Base-by-base conservation (phyloP, 805 yeast species). In the Spathaspora hagerdaliae region DNA sequence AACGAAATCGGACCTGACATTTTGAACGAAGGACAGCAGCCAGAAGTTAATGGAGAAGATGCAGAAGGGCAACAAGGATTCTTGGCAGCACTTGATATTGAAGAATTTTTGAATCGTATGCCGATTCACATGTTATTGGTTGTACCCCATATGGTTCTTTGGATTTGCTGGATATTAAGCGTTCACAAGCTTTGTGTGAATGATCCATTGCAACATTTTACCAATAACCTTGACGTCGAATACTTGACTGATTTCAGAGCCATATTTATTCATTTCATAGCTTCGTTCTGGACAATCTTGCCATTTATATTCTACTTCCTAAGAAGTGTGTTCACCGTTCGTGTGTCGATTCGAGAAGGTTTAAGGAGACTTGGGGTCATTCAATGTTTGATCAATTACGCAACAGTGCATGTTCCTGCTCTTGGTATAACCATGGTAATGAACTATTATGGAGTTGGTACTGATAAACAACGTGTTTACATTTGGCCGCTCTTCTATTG, bases 121-220 rank as follows among this genome's bases (percentile, higher is more conserved):
- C 51, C 51, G 6, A 31, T 27, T 7, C 19, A 36, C 8, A 24
- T 42, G 7, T 5, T 36, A n/a, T 9, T 45, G 12, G 27, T 14
- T n/a, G 13, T 36, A n/a, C 19, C 31, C 9, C 41, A 45, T 29
- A 33, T 39, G 6, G 5, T 50, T 11, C 43, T 51, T 11, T 57
- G 63, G 60, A 26, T 49, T 3, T 9, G 44, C 1, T 61, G 65
- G 65, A 41, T 51, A 10, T 27, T 49, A 10, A 38, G 51, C 24
- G 53, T 58, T 6, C 66, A 61, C 41, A 49, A 45, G 11, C 40
- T 54, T 24, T 57, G 53, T 31, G 48, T 62, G 27, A 63, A 60
- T 36, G 38, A 55, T 7, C 64, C 65, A 6, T 36, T 49, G 11
- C 46, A 51, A 26, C 45, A 39, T 31, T 13, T 19, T 24, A 34